phyloP scores from a whole-genome alignment of 306 rosid genomes.

The Myrica gale region DNA sequence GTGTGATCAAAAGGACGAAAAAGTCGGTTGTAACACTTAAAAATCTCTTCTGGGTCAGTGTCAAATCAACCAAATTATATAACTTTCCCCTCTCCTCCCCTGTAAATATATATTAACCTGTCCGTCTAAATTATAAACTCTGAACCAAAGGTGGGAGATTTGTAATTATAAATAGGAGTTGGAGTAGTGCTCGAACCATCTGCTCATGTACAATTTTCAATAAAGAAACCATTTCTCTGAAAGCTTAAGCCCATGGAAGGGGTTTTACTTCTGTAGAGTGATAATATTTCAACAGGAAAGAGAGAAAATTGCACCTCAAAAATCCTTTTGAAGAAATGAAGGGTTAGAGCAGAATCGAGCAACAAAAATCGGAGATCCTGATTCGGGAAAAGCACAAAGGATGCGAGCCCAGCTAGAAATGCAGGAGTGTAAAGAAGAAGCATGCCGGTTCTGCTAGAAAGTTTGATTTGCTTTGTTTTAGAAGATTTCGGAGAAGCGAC shows the following conservation, averaged over 20 bases:
- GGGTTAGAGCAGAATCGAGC: conserved; percentile 50
- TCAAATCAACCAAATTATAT: neutral
- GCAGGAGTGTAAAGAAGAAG: conserved; percentile 60
- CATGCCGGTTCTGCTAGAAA: conserved; percentile 63
- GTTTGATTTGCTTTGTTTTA: conserved; percentile 11
- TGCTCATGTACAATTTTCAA: no score
- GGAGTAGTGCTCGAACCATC: no score
- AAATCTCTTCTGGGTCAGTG: neutral
- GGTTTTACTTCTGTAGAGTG: no score
- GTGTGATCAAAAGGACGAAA: neutral
- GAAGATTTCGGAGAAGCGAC: neutral
- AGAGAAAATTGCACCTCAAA: conserved; percentile 48
- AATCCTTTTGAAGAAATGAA: conserved; percentile 79
- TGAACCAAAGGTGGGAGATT: neutral
- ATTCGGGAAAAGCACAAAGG: conserved; percentile 43
- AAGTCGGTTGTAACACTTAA: neutral
- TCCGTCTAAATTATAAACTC: neutral
- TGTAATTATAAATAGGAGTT: no score
- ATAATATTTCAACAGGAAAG: neutral
- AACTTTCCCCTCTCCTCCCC: neutral
- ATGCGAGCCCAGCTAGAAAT: conserved; percentile 46
- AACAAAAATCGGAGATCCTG: conserved; percentile 35
- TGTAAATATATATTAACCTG: neutral
- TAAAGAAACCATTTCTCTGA: no score
- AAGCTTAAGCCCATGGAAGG: no score